A percentile compares a stretch with the other conserved stretches of the same genome.
These are phyloP conservation scores for Venturia nashicola DNA, from an alignment of 2,329 filamentous ascomycete genomes.

Conservation along the genomic window DNA sequence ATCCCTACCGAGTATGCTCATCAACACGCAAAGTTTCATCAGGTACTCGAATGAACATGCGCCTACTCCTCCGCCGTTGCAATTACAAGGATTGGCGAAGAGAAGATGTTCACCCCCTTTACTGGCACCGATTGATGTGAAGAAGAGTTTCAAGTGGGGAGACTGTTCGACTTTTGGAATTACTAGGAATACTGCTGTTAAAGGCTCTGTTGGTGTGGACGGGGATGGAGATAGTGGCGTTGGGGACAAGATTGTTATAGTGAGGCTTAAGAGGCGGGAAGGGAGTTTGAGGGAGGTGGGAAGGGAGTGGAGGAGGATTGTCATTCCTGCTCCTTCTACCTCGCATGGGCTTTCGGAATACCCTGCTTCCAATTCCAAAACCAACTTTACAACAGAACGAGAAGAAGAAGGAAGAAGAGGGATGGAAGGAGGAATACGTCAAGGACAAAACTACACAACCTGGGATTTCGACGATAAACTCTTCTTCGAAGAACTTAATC, in stretches of 20 bases:
- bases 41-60: slow-evolving; percentile 11
- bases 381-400: too few relatives aligned
- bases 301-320: not conserved
- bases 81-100: not conserved
- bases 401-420: too few relatives aligned
- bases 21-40: not conserved
- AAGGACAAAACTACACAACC: slow-evolving; percentile 13
- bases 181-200: not conserved
- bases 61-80: slow-evolving; percentile 8
- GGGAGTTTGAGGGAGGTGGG: not conserved
- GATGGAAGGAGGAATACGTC: too few relatives aligned
- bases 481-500: slow-evolving; percentile 19
- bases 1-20: not conserved
- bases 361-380: too few relatives aligned
- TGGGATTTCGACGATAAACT: slow-evolving; percentile 22
- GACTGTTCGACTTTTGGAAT: not conserved
- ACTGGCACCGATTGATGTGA: not conserved
- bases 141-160: not conserved
- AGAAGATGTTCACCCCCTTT: not conserved
- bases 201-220: not conserved
- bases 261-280: not conserved
- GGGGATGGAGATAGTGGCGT: not conserved
- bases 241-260: not conserved
- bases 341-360: too few relatives aligned
- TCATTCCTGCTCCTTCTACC: slow-evolving; percentile 6